Conservation (phyloP, 352 stramenopile genomes). For the Pseudoperonospora humuli region DNA sequence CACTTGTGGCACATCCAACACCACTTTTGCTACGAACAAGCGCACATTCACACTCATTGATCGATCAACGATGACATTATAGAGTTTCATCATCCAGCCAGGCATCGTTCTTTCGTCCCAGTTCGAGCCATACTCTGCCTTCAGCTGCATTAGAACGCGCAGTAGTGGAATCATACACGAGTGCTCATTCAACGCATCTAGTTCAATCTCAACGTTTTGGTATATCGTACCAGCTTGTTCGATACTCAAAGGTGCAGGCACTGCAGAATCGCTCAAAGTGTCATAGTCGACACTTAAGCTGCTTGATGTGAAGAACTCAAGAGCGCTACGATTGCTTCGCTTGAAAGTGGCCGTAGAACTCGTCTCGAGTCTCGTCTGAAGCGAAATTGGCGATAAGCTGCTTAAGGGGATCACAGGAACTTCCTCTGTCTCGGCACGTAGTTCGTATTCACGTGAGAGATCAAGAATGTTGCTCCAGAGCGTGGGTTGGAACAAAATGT, state of each 20-base stretch:
- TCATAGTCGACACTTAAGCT: constrained; percentile 57
- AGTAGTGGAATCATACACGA: constrained; percentile 68
- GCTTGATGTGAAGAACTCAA: constrained; percentile 69
- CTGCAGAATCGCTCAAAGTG: constrained; percentile 3
- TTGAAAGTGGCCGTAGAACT: constrained; percentile 5
- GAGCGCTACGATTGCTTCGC: constrained; percentile 19
- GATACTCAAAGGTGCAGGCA: constrained; percentile 11
- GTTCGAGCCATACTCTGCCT: constrained; percentile 47
- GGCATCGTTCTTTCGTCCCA: constrained; percentile 55
- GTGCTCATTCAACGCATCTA: constrained; percentile 71
- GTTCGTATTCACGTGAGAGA: constrained; percentile 25
- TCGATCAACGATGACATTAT: constrained; percentile 32
- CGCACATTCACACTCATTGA: constrained; percentile 47
- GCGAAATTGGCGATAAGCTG: constrained; percentile 25
- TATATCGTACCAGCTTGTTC: constrained; percentile 17
- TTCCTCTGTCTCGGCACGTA: constrained; percentile 42
- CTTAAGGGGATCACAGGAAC: constrained; percentile 54
- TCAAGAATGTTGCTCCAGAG: constrained; percentile 71
- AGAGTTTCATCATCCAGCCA: constrained; percentile 76
- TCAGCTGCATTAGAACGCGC: constrained; percentile 70
- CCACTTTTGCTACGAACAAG: constrained; percentile 62
- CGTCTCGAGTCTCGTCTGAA: constrained; percentile 20
- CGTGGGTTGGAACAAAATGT: constrained; percentile 71
- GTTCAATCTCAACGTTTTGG: constrained; percentile 50
- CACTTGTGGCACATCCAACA: constrained; percentile 54